Evolutionary conservation across 2,329 filamentous ascomycete species (phyloP).

Genomic region (Myriangium duriaei): DNA sequence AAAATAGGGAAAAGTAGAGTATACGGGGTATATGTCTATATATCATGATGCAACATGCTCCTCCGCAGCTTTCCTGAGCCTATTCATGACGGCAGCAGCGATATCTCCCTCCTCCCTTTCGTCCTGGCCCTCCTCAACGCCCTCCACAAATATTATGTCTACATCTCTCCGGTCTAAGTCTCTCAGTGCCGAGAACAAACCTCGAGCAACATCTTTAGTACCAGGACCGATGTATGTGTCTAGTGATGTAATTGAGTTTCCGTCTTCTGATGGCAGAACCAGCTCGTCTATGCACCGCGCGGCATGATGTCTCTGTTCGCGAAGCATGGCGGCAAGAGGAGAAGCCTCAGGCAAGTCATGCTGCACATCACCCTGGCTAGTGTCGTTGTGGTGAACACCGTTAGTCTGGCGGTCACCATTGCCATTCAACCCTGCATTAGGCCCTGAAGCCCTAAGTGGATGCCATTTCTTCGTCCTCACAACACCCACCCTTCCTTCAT

Average conservation of each 20-base stretch:
- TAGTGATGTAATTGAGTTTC: constrained; percentile 30
- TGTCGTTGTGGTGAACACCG: neutral
- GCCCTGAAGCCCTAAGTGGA: constrained; percentile 9
- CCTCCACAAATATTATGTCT: constrained; percentile 81
- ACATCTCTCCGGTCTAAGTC: constrained; percentile 70
- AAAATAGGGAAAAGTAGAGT: too few species aligned
- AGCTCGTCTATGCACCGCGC: constrained; percentile 1
- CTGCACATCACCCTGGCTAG: neutral
- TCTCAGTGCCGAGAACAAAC: constrained; percentile 75
- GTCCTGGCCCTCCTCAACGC: constrained; percentile 77
- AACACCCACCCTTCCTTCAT: constrained; percentile 25
- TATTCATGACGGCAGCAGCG: constrained; percentile 54
- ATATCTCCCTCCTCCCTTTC: constrained; percentile 59
- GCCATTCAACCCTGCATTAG: constrained; percentile 14
- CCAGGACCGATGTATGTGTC: constrained; percentile 63
- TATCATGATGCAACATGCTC: constrained; percentile 15
- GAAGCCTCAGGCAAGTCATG: neutral
- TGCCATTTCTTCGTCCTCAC: constrained; percentile 27
- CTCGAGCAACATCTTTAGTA: constrained; percentile 65
- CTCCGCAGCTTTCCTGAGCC: constrained; percentile 37
- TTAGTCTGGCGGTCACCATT: neutral
- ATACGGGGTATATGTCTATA: too few species aligned
- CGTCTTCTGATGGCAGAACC: neutral
- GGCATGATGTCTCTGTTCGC: constrained; percentile 4
- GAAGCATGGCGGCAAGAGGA: constrained; percentile 2